Conservation (phyloP, 2,329 filamentous ascomycete species). For the Calcarisporium arbuscula region DNA sequence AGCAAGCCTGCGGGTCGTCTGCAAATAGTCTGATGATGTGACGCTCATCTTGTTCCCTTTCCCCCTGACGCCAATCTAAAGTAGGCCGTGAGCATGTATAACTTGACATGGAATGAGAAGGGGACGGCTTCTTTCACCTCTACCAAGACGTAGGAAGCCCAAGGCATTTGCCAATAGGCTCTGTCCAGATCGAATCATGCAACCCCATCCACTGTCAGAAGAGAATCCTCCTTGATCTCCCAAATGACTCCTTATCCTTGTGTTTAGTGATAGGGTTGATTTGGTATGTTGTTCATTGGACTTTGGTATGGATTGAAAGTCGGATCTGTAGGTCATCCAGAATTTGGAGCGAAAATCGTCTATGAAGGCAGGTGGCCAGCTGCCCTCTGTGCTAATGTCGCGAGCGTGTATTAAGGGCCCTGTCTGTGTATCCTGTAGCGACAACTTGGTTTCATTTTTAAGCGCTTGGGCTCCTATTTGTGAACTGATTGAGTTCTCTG, state of each 20-base stretch:
- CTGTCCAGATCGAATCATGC: constrained; percentile 97
- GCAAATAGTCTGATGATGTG: constrained; percentile 75
- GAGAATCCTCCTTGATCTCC: constrained; percentile 77
- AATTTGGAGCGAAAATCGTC: constrained; percentile 89
- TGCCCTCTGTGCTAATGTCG: constrained; percentile 39
- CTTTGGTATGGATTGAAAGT: constrained; percentile 76
- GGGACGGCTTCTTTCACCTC: constrained; percentile 62
- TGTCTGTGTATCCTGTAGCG: constrained; percentile 11
- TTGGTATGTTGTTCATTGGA: constrained; percentile 67
- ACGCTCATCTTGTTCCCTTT: constrained; percentile 53
- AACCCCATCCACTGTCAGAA: constrained; percentile 94
- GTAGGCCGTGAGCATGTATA: constrained; percentile 8
- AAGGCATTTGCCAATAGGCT: constrained; percentile 86
- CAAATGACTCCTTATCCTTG: constrained; percentile 75
- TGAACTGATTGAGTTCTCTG: too few relatives aligned
- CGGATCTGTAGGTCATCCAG: constrained; percentile 94
- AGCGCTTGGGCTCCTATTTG: too few relatives aligned
- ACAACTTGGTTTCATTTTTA: constrained; percentile 3
- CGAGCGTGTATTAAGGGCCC: constrained; percentile 36
- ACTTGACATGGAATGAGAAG: not conserved
- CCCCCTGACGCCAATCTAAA: constrained; percentile 67
- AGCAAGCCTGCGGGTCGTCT: constrained; percentile 78
- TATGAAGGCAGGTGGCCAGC: constrained; percentile 81
- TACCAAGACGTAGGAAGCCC: constrained; percentile 63
- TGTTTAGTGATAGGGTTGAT: constrained; percentile 70